phyloP scores from a whole-genome alignment of 306 rosid species.

The Gynostemma pentaphyllum region DNA sequence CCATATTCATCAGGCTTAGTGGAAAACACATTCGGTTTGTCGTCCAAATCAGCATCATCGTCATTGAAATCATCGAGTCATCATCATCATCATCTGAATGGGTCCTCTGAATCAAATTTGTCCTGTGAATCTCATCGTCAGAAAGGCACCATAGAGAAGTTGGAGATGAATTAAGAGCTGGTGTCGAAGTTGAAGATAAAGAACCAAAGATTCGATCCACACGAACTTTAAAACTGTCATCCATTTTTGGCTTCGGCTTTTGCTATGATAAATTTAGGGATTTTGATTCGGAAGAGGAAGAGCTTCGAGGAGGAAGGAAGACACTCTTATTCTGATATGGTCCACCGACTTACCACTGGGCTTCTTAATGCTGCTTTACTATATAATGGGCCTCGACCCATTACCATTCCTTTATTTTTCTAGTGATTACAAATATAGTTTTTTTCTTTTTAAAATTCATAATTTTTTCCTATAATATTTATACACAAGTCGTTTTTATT shows the following conservation, averaged over 20 bases:
- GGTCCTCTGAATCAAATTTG: constrained; percentile 27
- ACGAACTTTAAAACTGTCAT: constrained; percentile 45
- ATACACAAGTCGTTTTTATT: no score
- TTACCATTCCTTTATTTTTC: no score
- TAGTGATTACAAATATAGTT: no score
- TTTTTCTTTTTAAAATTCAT: no score
- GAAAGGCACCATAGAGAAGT: constrained; percentile 72
- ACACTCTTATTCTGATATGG: no score
- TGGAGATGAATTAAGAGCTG: constrained; percentile 20
- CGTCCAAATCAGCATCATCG: constrained; percentile 32
- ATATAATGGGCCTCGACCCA: no score
- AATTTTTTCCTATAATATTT: no score
- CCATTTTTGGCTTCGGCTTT: constrained; percentile 24
- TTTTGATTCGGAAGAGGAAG: not conserved
- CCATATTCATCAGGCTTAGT: constrained; percentile 53
- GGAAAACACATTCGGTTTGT: constrained; percentile 12
- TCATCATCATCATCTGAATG: no score
- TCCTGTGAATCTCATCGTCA: constrained; percentile 48
- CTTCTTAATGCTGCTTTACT: no score
- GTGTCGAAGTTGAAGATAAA: constrained; percentile 16
- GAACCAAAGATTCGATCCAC: constrained; percentile 43
- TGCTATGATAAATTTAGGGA: not conserved
- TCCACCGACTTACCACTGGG: no score
- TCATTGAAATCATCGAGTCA: constrained; percentile 11
- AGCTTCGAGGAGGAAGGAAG: no score